Evolutionary conservation across 139 green algal genomes (phyloP).

Genomic region (Ulvella scutata): DNA sequence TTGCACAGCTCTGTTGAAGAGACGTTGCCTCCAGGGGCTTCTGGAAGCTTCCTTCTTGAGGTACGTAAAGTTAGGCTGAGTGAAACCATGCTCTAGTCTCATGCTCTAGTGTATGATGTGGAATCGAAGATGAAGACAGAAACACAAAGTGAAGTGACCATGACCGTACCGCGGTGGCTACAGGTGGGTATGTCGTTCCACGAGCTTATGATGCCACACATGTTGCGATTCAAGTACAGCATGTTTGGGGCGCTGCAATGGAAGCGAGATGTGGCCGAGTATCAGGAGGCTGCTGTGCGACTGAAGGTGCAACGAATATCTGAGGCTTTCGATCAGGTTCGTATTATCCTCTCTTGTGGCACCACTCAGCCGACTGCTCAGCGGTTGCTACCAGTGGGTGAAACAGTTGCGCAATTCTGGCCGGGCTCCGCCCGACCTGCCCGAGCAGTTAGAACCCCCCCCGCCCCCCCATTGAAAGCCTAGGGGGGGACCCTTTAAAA

Average conservation of each 20-base stretch:
- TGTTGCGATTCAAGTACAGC: slow-evolving; percentile 37
- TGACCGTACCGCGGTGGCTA: background rate
- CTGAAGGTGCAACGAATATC: slow-evolving; percentile 8
- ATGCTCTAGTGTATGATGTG: background rate
- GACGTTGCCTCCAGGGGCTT: slow-evolving; percentile 36
- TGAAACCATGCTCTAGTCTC: background rate
- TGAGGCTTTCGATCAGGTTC: slow-evolving; percentile 21
- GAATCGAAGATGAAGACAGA: background rate
- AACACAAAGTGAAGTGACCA: background rate
- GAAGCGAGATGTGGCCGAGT: slow-evolving; percentile 51
- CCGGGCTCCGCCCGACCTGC: no score
- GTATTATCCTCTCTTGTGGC: no score
- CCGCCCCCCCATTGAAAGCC: no score
- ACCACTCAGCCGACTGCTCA: no score
- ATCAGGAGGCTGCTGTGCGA: slow-evolving; percentile 17
- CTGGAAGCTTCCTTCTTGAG: slow-evolving; percentile 28
- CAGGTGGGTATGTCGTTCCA: slow-evolving; percentile 17
- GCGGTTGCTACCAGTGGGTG: no score
- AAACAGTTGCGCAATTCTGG: no score
- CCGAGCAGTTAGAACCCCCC: no score
- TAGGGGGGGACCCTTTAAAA: no score
- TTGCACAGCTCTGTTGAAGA: slow-evolving; percentile 8
- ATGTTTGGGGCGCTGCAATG: slow-evolving; percentile 44
- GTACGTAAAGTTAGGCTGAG: no score
- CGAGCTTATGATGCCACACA: slow-evolving; percentile 27